These are phyloP conservation scores for Seiridium unicorne DNA, from an alignment of 2,329 filamentous ascomycete genomes.

Conservation along the genomic window DNA sequence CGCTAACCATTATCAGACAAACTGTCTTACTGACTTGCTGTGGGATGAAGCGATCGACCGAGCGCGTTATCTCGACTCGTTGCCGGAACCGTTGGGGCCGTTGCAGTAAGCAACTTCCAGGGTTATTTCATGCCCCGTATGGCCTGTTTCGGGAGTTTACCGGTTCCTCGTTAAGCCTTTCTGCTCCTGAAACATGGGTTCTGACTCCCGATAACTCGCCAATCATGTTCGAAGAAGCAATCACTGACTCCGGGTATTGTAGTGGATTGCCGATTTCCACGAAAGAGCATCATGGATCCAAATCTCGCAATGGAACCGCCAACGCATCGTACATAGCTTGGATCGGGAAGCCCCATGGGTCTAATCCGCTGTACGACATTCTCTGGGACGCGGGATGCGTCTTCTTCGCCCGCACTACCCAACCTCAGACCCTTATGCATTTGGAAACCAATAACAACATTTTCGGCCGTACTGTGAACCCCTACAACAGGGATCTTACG, in stretches of 20 bases:
- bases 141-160: too few species aligned
- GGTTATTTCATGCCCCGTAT: too few species aligned
- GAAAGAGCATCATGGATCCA: slow-evolving; percentile 42
- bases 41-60: slow-evolving; percentile 19
- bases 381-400: slow-evolving; percentile 46
- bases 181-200: too few species aligned
- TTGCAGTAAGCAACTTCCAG: slow-evolving; percentile 13
- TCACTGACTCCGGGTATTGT: too few species aligned
- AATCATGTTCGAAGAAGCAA: too few species aligned
- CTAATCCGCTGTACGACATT: slow-evolving; percentile 45
- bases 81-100: slow-evolving; percentile 20
- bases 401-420: slow-evolving; percentile 50
- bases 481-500: slow-evolving; percentile 48
- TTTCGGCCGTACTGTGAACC: slow-evolving; percentile 43
- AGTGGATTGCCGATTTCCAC: slow-evolving; percentile 37
- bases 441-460: slow-evolving; percentile 1
- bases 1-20: slow-evolving; percentile 8
- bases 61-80: slow-evolving; percentile 18
- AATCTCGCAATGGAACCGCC: slow-evolving; percentile 40
- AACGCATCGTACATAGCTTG: slow-evolving; percentile 49
- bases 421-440: slow-evolving; percentile 51
- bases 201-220: too few species aligned
- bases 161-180: too few species aligned
- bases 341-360: slow-evolving; percentile 40
- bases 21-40: slow-evolving; percentile 26